Base-by-base conservation (phyloP, 2,329 filamentous ascomycete species). In the Claviceps arundinis region DNA sequence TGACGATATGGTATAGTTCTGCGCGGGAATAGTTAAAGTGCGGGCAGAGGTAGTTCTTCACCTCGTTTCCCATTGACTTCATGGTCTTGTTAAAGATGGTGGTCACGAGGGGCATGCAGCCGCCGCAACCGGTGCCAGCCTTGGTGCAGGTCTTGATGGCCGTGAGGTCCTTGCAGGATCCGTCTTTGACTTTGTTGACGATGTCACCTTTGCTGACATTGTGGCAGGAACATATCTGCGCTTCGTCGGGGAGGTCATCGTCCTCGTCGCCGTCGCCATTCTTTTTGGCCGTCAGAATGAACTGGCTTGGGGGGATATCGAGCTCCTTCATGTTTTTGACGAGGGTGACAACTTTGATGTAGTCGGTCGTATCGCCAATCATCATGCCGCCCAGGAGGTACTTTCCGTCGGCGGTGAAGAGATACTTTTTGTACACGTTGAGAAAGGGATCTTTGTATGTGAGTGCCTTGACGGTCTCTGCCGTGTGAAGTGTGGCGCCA, bases 381-480 rank as follows among this genome's bases (percentile, higher is more conserved):
- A 95, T 95, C 88, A 95, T 95, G 4, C 89, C 90, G n/a, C 89
- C 89, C 0, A 95, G 78, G 1, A 95, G 73, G 61, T 91, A 91
- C 65, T 94, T 94, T 26, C 89, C 89, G 62, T 95, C 90, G 62
- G 83, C 73, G 0, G 89, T 94, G 62, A 95, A 95, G 11, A 95
- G 71, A 65, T 93, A 95, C 64, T 95, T 95, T 67, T 95, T 95
- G 72, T 95, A 95, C 1, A 95, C 81, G 47, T 88, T 83, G 52
- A 82, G 78, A 63, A 95, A 95, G 0, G 89, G 89, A 61, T 95
- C 89, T 56, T 85, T 89, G 70, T 95, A 95, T 0, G 85, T 91
- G 43, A 95, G 71, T 0, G 89, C 83, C 68, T 94, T 94, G 59
- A 94, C 88, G 40, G 50, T 40, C 11, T 50, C 17, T 34, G 26